These are phyloP conservation scores for Lobulomyces angularis DNA, from an alignment of 192 early-diverging fungal species.

Conservation along the genomic window DNA sequence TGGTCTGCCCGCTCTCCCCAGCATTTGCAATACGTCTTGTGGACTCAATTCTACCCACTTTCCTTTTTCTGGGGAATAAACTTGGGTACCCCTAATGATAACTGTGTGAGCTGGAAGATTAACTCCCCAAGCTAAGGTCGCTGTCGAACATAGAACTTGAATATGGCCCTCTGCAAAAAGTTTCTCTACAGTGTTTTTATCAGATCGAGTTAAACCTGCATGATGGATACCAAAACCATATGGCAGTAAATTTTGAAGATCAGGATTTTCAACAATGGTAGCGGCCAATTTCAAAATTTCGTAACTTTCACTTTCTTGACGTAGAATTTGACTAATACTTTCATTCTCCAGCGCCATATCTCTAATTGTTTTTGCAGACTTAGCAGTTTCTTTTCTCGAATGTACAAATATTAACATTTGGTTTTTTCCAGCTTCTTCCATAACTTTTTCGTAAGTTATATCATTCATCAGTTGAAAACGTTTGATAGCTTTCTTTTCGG, in stretches of 20 bases:
- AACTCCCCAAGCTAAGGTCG: constrained; percentile 98
- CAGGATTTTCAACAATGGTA: constrained; percentile 66
- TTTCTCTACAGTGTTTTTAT: constrained; percentile 87
- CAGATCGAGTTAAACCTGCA: constrained; percentile 84
- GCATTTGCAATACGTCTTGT: constrained; percentile 97
- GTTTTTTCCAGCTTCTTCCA: constrained; percentile 68
- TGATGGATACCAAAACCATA: constrained; percentile 96
- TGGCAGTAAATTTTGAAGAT: constrained; percentile 78
- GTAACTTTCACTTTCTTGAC: constrained; percentile 66
- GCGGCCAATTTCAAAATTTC: constrained; percentile 73
- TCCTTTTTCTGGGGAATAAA: constrained; percentile 92
- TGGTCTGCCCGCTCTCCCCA: constrained; percentile 93
- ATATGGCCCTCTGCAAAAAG: constrained; percentile 83
- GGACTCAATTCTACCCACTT: constrained; percentile 88
- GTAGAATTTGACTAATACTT: constrained; percentile 68
- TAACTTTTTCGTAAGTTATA: constrained; percentile 87
- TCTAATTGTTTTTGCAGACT: constrained; percentile 79
- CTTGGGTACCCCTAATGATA: constrained; percentile 96
- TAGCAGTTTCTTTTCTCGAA: constrained; percentile 93
- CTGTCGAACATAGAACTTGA: constrained; percentile 88
- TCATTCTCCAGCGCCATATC: constrained; percentile 89
- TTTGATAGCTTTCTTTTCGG: constrained; percentile 90
- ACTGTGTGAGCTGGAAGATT: constrained; percentile 97
- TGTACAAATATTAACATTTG: constrained; percentile 95
- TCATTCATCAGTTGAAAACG: constrained; percentile 94